Evolutionary conservation across 2,329 filamentous ascomycete genomes (phyloP).

Genomic region (Remersonia thermophila): DNA sequence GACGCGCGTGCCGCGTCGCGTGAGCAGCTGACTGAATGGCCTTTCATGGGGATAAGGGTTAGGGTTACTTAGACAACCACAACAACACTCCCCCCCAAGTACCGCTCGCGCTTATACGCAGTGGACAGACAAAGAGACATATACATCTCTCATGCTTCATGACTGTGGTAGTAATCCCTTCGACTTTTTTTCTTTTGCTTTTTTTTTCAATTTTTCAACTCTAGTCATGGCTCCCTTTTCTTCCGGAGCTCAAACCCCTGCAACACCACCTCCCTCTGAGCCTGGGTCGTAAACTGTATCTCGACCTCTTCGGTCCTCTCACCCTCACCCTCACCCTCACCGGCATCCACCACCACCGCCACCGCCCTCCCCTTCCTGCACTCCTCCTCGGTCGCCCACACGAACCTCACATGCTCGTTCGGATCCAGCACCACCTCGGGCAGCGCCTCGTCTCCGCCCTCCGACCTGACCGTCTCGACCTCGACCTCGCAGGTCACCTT

Average conservation of each 20-base stretch:
- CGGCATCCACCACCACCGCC: slow-evolving; percentile 3
- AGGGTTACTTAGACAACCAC: too few species aligned
- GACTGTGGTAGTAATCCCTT: too few species aligned
- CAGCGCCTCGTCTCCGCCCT: neutral
- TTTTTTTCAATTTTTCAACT: too few species aligned
- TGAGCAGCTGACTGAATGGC: slow-evolving; percentile 10
- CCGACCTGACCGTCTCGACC: slow-evolving; percentile 9
- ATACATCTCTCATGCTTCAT: too few species aligned
- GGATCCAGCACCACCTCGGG: slow-evolving; percentile 21
- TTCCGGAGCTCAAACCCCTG: slow-evolving; percentile 14
- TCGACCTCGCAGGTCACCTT: slow-evolving; percentile 21
- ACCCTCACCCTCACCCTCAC: neutral
- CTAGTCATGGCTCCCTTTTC: too few species aligned
- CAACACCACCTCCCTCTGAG: slow-evolving; percentile 14
- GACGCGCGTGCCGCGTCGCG: slow-evolving; percentile 8
- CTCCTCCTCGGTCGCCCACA: slow-evolving; percentile 26
- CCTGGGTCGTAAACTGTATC: slow-evolving; percentile 16
- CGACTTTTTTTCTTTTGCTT: too few species aligned
- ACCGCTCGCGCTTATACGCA: too few species aligned
- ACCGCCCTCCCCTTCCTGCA: slow-evolving; percentile 11
- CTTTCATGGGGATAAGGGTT: slow-evolving; percentile 5
- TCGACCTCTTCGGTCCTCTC: slow-evolving; percentile 6
- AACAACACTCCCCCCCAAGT: too few species aligned
- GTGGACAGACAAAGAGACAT: too few species aligned
- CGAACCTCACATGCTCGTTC: slow-evolving; percentile 22